Conservation (phyloP, 768 basidiomycete genomes). For the Leccinum aurantiacum region DNA sequence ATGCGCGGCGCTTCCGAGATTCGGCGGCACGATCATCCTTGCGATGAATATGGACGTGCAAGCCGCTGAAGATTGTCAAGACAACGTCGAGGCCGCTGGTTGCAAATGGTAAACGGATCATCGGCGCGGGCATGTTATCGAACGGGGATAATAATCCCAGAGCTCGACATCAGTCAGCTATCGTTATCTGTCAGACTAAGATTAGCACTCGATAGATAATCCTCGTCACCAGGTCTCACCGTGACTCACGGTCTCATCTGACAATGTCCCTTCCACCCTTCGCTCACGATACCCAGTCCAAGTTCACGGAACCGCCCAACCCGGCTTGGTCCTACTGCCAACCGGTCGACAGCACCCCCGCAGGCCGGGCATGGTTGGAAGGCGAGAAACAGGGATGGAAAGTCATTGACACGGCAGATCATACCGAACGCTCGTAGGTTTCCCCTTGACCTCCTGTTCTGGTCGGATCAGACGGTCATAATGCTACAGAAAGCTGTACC, state of each 20-base stretch:
- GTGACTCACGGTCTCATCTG: background rate
- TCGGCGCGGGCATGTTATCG: no score
- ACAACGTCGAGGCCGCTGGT: no score
- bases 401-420: constrained; percentile 29
- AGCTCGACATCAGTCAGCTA: background rate
- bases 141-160: no score
- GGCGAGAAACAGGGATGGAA: constrained; percentile 39
- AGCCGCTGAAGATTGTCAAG: no score
- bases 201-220: background rate
- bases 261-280: constrained; percentile 33
- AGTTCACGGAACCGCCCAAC: constrained; percentile 33
- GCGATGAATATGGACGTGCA: no score
- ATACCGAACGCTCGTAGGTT: constrained; percentile 28
- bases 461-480: background rate
- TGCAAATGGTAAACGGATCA: no score
- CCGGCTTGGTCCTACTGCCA: constrained; percentile 35
- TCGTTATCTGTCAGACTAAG: background rate
- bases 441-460: background rate
- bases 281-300: constrained; percentile 13
- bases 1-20: no score
- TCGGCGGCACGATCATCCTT: no score
- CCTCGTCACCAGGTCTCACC: background rate
- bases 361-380: constrained; percentile 34
- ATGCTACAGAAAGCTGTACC: constrained; percentile 29
- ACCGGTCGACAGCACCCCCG: constrained; percentile 26